Evolutionary conservation across 164 flowering plant species (phyloP).

Genomic region (Chloranthus sessilifolius): DNA sequence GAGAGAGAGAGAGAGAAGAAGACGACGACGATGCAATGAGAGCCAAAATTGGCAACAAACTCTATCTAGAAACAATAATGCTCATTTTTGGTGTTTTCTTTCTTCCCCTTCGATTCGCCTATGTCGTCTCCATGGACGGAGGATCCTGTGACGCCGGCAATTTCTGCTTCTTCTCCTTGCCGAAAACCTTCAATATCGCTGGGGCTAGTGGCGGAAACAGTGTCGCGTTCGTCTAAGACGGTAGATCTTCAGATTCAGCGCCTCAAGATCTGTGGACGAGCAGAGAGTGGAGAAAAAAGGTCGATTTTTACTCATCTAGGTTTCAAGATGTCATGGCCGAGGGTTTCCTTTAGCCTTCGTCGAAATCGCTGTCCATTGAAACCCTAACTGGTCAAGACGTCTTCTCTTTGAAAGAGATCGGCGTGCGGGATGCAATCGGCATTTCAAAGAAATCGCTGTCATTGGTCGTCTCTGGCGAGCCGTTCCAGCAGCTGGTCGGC

Average conservation of each 20-base stretch:
- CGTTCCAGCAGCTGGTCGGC: conserved; percentile 32
- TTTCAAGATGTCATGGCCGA: conserved; percentile 70
- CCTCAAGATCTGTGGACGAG: conserved; percentile 39
- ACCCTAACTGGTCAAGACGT: conserved; percentile 71
- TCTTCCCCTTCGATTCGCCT: conserved; percentile 49
- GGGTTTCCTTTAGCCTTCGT: conserved; percentile 38
- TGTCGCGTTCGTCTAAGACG: conserved; percentile 12
- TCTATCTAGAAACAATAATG: too few relatives aligned
- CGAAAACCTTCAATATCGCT: conserved; percentile 37
- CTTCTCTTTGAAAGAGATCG: conserved; percentile 58
- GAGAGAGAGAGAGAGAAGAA: too few relatives aligned
- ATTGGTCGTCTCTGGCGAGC: conserved; percentile 41
- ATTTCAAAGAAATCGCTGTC: conserved; percentile 54
- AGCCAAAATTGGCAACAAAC: too few relatives aligned
- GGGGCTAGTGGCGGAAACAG: conserved; percentile 17
- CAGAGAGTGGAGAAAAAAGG: conserved; percentile 50
- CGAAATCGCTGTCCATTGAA: conserved; percentile 56
- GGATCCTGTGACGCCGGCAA: conserved; percentile 58
- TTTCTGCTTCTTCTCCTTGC: conserved; percentile 70
- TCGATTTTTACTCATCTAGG: conserved; percentile 52
- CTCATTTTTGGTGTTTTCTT: conserved; percentile 46
- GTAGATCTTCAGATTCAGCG: conserved; percentile 6
- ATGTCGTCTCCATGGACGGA: conserved; percentile 53
- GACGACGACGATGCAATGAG: too few relatives aligned
- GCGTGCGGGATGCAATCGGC: conserved; percentile 62